These are phyloP conservation scores for Pythium phragmitis DNA, from an alignment of 352 stramenopile genomes.

Conservation along the genomic window DNA sequence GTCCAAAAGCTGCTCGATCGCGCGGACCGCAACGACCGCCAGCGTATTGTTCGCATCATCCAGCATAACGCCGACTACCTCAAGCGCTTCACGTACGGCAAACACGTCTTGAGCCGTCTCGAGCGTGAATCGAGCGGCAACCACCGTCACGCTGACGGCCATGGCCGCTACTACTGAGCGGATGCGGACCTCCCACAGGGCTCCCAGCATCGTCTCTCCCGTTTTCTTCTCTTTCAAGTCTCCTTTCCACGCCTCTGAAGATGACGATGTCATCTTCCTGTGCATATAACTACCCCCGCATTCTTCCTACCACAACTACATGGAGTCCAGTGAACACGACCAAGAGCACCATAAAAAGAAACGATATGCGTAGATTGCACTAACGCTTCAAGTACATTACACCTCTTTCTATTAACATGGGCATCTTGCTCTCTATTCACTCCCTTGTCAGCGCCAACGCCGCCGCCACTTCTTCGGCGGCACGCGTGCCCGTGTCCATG, in stretches of 20 bases:
- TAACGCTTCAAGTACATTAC: constrained; percentile 11
- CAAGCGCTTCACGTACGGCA: constrained; percentile 92
- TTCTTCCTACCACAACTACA: constrained; percentile 1
- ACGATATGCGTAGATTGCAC: constrained; percentile 6
- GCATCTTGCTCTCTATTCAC: neutral
- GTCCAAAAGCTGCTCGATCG: constrained; percentile 96
- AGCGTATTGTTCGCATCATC: constrained; percentile 90
- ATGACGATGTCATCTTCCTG: constrained; percentile 16
- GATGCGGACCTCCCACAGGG: neutral
- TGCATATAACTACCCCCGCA: constrained; percentile 29
- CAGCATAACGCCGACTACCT: constrained; percentile 88
- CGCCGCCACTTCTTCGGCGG: constrained; percentile 45
- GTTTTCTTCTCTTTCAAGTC: neutral
- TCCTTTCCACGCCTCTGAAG: constrained; percentile 1
- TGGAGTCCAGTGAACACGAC: constrained; percentile 25
- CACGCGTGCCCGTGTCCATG: constrained; percentile 76
- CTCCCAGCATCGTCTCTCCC: neutral
- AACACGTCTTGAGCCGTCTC: constrained; percentile 90
- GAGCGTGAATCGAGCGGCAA: constrained; percentile 36
- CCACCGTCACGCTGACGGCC: neutral
- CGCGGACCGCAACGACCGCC: constrained; percentile 78
- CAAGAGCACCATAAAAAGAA: constrained; percentile 15
- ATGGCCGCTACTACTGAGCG: constrained; percentile 27
- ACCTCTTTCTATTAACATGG: neutral
- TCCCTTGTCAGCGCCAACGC: constrained; percentile 29